phyloP scores from a whole-genome alignment of 2,329 filamentous ascomycete species.

The Neofusicoccum umdonicola region DNA sequence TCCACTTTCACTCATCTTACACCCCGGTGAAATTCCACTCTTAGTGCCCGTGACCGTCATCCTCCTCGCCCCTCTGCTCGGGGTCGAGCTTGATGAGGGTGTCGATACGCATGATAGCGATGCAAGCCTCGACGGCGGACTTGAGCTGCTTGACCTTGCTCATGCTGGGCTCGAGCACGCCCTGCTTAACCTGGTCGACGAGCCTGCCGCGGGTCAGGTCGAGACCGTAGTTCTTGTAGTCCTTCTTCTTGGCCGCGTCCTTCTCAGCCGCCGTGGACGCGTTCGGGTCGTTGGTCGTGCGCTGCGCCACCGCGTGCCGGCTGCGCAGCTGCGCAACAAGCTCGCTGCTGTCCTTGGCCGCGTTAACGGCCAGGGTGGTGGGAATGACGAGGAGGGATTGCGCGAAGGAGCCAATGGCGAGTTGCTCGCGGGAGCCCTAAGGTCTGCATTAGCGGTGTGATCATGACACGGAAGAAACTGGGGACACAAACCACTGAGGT shows the following conservation, averaged over 20 bases:
- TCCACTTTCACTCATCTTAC: neutral
- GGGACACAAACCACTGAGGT: constrained; percentile 73
- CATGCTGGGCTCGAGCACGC: constrained; percentile 93
- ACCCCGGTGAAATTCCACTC: neutral
- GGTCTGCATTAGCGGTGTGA: neutral
- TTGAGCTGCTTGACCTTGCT: constrained; percentile 98
- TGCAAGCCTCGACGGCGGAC: constrained; percentile 96
- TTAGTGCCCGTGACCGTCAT: constrained; percentile 84
- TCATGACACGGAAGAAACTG: neutral
- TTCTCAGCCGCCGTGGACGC: constrained; percentile 72
- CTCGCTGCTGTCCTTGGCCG: constrained; percentile 92
- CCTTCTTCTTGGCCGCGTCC: constrained; percentile 86
- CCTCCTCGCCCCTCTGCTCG: constrained; percentile 69
- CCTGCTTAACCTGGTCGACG: constrained; percentile 88
- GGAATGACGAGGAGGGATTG: constrained; percentile 91
- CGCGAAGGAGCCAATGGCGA: constrained; percentile 96
- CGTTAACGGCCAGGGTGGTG: constrained; percentile 95
- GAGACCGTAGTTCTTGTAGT: constrained; percentile 97
- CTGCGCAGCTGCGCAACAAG: constrained; percentile 93
- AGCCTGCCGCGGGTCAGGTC: constrained; percentile 88
- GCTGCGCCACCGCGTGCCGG: constrained; percentile 89
- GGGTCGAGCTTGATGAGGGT: constrained; percentile 98
- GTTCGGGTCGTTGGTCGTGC: constrained; percentile 71
- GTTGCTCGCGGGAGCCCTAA: constrained; percentile 85
- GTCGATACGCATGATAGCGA: constrained; percentile 99